phyloP scores from a whole-genome alignment of 306 rosid genomes.

The Cicer bijugum region DNA sequence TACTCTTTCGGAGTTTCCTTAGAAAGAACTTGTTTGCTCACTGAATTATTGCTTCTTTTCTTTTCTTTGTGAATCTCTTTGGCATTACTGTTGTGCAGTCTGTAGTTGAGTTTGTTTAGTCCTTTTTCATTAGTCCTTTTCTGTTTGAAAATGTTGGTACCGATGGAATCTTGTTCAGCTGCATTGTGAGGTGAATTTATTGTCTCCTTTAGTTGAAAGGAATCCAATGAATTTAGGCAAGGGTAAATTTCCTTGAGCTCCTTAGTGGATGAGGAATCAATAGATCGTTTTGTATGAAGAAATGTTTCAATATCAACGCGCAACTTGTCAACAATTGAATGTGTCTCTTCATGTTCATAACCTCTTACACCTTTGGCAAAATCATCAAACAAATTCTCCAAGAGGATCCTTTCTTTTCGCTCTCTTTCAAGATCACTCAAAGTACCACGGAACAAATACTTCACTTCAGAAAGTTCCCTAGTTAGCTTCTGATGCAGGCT shows the following conservation, averaged over 20 bases:
- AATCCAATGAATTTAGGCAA: conserved; percentile 57
- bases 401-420: conserved; percentile 57
- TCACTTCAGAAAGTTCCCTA: conserved; percentile 59
- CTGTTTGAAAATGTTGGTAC: conserved; percentile 34
- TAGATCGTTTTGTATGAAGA: conserved; percentile 57
- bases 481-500: conserved; percentile 56
- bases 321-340: conserved; percentile 61
- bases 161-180: conserved; percentile 48
- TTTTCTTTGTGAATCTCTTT: no score
- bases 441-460: conserved; percentile 51
- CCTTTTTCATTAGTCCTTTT: conserved; percentile 39
- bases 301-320: conserved; percentile 64
- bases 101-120: not conserved
- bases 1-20: not conserved
- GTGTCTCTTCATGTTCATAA: conserved; percentile 57
- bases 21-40: no score
- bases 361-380: conserved; percentile 71
- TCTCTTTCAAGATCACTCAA: conserved; percentile 71
- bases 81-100: no score
- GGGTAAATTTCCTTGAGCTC: conserved; percentile 52
- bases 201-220: conserved; percentile 56
- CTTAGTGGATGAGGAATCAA: conserved; percentile 41
- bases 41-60: no score
- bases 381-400: conserved; percentile 76
- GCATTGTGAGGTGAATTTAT: conserved; percentile 56